Conservation (phyloP, 1,139 yeast species). For the Geotrichum klebahnii region DNA sequence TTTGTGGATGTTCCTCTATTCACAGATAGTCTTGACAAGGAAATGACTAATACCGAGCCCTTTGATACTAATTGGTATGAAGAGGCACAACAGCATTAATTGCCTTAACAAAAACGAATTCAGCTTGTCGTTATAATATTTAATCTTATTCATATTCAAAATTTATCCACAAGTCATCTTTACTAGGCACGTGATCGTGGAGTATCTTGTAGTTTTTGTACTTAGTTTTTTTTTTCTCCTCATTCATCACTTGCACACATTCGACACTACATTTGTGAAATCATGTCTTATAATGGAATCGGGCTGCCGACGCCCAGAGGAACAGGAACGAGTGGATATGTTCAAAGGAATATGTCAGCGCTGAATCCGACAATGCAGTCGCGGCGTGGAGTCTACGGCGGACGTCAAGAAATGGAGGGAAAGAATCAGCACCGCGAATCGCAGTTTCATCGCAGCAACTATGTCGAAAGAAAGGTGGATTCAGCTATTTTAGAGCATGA, state of each 20-base stretch:
- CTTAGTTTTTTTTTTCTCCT: background rate
- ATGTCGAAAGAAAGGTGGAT: constrained; percentile 36
- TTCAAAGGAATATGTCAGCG: constrained; percentile 50
- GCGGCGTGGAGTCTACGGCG: constrained; percentile 38
- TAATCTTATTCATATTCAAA: no score
- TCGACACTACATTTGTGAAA: background rate
- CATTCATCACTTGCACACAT: background rate
- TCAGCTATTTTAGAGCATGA: constrained; percentile 48
- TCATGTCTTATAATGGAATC: constrained; percentile 64
- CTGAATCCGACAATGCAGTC: constrained; percentile 28
- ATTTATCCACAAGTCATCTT: no score
- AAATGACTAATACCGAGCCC: background rate
- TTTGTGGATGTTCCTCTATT: constrained; percentile 9
- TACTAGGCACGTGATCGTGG: background rate
- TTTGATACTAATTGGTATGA: no score
- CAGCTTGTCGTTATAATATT: no score
- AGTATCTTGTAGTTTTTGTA: background rate
- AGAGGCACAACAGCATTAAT: no score
- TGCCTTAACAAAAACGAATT: no score
- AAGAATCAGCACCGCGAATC: constrained; percentile 25
- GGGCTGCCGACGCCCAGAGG: constrained; percentile 66
- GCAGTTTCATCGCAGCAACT: constrained; percentile 28
- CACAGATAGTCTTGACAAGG: background rate
- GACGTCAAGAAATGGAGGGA: constrained; percentile 35
- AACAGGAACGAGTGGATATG: constrained; percentile 67